Conservation (phyloP, 2,329 filamentous ascomycete genomes). For the Xylariaceae sp. region DNA sequence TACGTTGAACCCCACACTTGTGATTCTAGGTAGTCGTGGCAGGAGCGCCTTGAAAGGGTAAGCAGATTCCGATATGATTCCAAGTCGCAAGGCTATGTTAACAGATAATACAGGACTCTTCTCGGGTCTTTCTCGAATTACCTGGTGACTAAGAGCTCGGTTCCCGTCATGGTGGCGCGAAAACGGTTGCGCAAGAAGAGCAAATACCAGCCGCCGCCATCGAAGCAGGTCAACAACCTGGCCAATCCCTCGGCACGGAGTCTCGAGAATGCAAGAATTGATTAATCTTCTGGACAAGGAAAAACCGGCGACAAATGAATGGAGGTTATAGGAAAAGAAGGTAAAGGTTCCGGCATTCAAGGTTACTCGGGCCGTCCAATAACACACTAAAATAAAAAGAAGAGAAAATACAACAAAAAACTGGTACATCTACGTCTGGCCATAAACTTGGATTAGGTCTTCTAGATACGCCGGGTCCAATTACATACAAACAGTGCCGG, state of each 20-base stretch:
- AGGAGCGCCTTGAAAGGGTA: slow-evolving; percentile 92
- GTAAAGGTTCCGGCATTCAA: background rate
- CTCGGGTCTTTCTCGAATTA: slow-evolving; percentile 98
- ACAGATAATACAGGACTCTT: slow-evolving; percentile 66
- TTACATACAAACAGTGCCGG: background rate
- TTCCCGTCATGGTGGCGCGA: slow-evolving; percentile 96
- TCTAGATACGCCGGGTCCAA: background rate
- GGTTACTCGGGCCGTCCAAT: background rate
- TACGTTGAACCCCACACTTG: slow-evolving; percentile 84
- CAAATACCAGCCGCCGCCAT: slow-evolving; percentile 72
- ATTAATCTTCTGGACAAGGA: slow-evolving; percentile 47
- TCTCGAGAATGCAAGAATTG: slow-evolving; percentile 74
- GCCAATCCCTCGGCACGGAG: slow-evolving; percentile 67
- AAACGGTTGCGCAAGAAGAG: slow-evolving; percentile 87
- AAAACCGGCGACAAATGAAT: background rate
- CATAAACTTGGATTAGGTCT: background rate
- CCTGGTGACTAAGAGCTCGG: slow-evolving; percentile 92
- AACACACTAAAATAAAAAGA: background rate
- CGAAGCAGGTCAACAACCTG: slow-evolving; percentile 81
- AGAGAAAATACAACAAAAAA: background rate
- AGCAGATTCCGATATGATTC: slow-evolving; percentile 39
- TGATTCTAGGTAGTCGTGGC: slow-evolving; percentile 89
- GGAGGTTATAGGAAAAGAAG: background rate
- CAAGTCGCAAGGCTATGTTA: slow-evolving; percentile 4
- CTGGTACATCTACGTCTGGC: background rate